phyloP scores from a whole-genome alignment of 2,329 filamentous ascomycete genomes.

The Diaporthe sp. region DNA sequence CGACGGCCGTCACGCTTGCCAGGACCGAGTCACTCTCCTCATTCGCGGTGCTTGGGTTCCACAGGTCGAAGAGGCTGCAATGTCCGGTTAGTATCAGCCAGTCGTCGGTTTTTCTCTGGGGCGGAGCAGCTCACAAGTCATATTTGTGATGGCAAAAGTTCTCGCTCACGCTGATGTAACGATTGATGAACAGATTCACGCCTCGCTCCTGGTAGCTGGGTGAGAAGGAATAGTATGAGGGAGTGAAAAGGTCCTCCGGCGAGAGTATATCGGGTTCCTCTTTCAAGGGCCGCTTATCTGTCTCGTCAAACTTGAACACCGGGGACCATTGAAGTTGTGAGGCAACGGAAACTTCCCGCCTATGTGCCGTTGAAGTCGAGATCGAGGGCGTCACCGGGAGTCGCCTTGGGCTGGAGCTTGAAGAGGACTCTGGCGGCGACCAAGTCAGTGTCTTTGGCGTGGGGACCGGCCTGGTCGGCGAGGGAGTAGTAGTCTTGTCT shows the following conservation, averaged over 20 bases:
- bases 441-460: conserved; percentile 43
- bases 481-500: conserved; percentile 16
- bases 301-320: conserved; percentile 17
- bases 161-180: conserved; percentile 46
- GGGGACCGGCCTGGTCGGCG: conserved; percentile 13
- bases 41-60: conserved; percentile 58
- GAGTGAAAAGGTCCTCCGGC: not conserved
- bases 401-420: conserved; percentile 19
- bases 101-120: not conserved
- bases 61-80: conserved; percentile 62
- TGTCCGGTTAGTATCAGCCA: not conserved
- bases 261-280: conserved; percentile 4
- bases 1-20: conserved; percentile 68
- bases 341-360: not conserved
- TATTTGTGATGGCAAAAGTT: conserved; percentile 64
- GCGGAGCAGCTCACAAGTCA: conserved; percentile 53
- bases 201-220: conserved; percentile 39
- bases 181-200: conserved; percentile 35
- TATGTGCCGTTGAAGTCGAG: conserved; percentile 13
- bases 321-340: conserved; percentile 22
- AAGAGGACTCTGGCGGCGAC: conserved; percentile 27
- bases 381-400: not conserved
- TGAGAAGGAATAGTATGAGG: conserved; percentile 30
- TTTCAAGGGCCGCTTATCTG: conserved; percentile 2
- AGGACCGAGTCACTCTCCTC: conserved; percentile 61